phyloP scores from a whole-genome alignment of 2,329 filamentous ascomycete genomes.

The Leptosphaerulina australis region DNA sequence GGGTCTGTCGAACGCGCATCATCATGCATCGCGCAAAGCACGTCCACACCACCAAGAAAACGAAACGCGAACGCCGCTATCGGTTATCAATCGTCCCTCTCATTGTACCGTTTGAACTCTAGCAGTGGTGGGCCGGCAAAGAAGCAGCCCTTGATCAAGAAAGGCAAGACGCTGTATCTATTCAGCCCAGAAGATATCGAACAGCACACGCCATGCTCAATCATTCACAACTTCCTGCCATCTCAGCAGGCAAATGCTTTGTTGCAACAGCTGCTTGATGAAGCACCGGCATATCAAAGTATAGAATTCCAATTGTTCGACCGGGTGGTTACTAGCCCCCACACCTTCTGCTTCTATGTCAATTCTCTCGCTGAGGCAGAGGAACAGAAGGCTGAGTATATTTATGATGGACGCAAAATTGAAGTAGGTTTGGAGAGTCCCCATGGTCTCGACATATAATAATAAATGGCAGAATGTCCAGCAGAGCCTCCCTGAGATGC shows the following conservation, averaged over 20 bases:
- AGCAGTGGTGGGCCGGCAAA: slow-evolving; percentile 17
- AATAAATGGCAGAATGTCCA: slow-evolving; percentile 65
- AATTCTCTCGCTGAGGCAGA: slow-evolving; percentile 72
- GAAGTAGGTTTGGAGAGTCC: slow-evolving; percentile 53
- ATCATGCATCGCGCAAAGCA: slow-evolving; percentile 56
- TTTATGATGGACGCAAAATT: slow-evolving; percentile 81
- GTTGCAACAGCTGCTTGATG: slow-evolving; percentile 74
- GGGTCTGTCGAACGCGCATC: slow-evolving; percentile 75
- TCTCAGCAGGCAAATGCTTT: slow-evolving; percentile 72
- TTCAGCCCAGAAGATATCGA: slow-evolving; percentile 83
- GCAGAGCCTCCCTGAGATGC: slow-evolving; percentile 75
- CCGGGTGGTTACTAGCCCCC: slow-evolving; percentile 81
- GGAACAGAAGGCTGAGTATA: slow-evolving; percentile 77
- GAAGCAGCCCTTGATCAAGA: slow-evolving; percentile 66
- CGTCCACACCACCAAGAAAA: slow-evolving; percentile 44
- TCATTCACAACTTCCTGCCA: slow-evolving; percentile 89
- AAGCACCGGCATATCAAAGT: slow-evolving; percentile 72
- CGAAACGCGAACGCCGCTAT: slow-evolving; percentile 22
- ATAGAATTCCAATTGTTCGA: slow-evolving; percentile 87
- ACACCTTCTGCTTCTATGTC: slow-evolving; percentile 84
- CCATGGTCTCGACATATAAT: not conserved
- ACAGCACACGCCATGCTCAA: slow-evolving; percentile 83
- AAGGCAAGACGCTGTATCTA: slow-evolving; percentile 81
- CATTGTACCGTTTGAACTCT: slow-evolving; percentile 30
- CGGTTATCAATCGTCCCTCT: slow-evolving; percentile 55